A percentile compares a stretch with the other conserved stretches of the same genome.
Evolutionary conservation across 306 rosid species (phyloP).

Genomic region (Quercus berberidifolia): DNA sequence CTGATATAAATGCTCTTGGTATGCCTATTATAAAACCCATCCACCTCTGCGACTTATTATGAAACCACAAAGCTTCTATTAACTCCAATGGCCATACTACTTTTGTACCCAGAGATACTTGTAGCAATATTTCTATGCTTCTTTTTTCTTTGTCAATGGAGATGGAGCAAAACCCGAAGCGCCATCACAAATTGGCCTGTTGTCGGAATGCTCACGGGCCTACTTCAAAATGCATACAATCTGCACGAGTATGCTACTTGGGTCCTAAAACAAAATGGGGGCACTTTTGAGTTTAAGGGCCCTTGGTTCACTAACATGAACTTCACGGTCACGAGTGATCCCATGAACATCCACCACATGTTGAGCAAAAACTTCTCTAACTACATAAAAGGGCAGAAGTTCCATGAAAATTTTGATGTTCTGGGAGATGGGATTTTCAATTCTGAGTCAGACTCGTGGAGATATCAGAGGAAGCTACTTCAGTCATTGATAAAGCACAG

Average conservation of each 20-base stretch:
- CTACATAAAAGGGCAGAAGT: constrained; percentile 17
- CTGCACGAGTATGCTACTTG: constrained; percentile 13
- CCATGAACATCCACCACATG: constrained; percentile 29
- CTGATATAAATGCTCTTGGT: too few species aligned
- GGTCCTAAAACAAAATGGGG: not conserved
- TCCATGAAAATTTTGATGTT: constrained; percentile 13
- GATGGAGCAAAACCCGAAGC: not conserved
- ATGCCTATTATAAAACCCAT: too few species aligned
- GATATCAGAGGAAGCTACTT: constrained; percentile 14
- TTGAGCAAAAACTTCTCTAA: not conserved
- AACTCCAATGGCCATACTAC: not conserved
- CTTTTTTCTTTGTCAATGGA: not conserved
- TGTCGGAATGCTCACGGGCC: constrained; percentile 35
- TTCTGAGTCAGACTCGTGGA: constrained; percentile 29
- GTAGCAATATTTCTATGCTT: not conserved
- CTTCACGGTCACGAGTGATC: constrained; percentile 21
- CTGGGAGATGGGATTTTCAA: constrained; percentile 35
- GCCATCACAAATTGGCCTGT: constrained; percentile 27
- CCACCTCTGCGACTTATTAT: too few species aligned
- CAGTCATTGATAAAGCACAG: not conserved
- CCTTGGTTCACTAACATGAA: constrained; percentile 32
- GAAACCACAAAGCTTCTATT: too few species aligned
- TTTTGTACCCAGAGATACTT: not conserved
- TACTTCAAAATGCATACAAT: not conserved
- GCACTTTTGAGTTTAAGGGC: constrained; percentile 22